These are phyloP conservation scores for Tolypocladium ovalisporum DNA, from an alignment of 2,329 filamentous ascomycete genomes.

Conservation along the genomic window DNA sequence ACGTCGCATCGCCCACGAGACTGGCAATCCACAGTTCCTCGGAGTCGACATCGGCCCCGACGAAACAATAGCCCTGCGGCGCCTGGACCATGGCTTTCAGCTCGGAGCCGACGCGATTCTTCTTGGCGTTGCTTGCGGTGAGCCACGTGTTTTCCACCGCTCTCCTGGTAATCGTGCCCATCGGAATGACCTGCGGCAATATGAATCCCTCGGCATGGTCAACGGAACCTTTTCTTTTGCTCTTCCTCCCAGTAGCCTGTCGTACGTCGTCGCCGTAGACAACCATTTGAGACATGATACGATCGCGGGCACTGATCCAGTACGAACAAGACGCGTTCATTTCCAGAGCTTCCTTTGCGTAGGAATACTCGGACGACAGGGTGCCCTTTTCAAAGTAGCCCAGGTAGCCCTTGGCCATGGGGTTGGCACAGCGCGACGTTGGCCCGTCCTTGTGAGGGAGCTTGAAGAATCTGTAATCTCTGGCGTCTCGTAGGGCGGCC, in stretches of 20 bases:
- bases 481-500: constrained; percentile 52
- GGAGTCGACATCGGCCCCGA: constrained; percentile 94
- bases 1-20: constrained; percentile 86
- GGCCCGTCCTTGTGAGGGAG: constrained; percentile 94
- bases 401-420: constrained; percentile 84
- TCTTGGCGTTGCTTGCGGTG: constrained; percentile 93
- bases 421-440: constrained; percentile 69
- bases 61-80: constrained; percentile 82
- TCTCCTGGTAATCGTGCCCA: constrained; percentile 92
- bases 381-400: constrained; percentile 84
- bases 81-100: constrained; percentile 95
- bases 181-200: constrained; percentile 88
- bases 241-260: neutral
- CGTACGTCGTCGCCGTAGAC: constrained; percentile 63
- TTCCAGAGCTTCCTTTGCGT: constrained; percentile 88
- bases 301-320: constrained; percentile 91
- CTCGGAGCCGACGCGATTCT: constrained; percentile 90
- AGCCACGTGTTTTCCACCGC: constrained; percentile 98
- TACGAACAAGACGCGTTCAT: constrained; percentile 99
- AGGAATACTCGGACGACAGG: constrained; percentile 74
- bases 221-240: constrained; percentile 8
- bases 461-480: constrained; percentile 67
- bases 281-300: constrained; percentile 92
- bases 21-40: constrained; percentile 98
- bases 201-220: constrained; percentile 57